phyloP scores from a whole-genome alignment of 192 early-diverging fungal genomes.

The Coemansia sp. region DNA sequence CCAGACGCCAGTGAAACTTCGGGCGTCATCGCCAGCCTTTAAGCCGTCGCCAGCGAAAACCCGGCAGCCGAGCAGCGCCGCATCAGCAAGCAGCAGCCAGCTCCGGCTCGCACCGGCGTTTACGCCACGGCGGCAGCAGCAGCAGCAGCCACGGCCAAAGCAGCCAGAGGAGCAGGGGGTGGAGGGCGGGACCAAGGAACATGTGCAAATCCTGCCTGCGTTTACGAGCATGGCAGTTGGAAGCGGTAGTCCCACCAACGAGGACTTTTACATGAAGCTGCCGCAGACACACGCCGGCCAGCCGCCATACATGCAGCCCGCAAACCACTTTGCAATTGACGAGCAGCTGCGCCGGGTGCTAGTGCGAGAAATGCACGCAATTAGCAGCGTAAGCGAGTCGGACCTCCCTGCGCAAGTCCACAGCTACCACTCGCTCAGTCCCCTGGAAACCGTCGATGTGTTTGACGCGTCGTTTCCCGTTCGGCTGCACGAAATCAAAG shows the following conservation, averaged over 20 bases:
- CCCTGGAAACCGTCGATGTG: slow-evolving; percentile 62
- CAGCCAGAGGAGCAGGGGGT: not conserved
- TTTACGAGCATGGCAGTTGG: slow-evolving; percentile 3
- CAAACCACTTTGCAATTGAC: slow-evolving; percentile 84
- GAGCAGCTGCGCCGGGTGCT: slow-evolving; percentile 84
- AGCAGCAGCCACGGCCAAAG: slow-evolving; percentile 12
- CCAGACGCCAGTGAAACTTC: slow-evolving; percentile 21
- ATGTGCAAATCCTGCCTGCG: not conserved
- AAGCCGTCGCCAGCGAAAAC: slow-evolving; percentile 27
- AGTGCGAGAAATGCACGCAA: slow-evolving; percentile 54
- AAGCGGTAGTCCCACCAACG: not conserved
- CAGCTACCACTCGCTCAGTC: slow-evolving; percentile 85
- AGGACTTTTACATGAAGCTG: slow-evolving; percentile 30
- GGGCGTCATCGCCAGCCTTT: slow-evolving; percentile 52
- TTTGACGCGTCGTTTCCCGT: slow-evolving; percentile 63
- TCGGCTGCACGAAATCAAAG: slow-evolving; percentile 83
- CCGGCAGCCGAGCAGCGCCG: not conserved
- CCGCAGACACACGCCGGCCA: not conserved
- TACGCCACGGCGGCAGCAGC: slow-evolving; percentile 20
- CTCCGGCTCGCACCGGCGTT: slow-evolving; percentile 35
- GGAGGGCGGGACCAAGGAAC: not conserved
- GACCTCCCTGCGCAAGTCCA: slow-evolving; percentile 81
- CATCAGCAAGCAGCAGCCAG: not conserved
- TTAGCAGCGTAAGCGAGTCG: slow-evolving; percentile 55
- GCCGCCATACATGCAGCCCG: slow-evolving; percentile 72